Evolutionary conservation across 306 rosid species (phyloP), one percentile per base, ranked within the genome.

Genomic region (Dalbergia cochinchinensis): DNA sequence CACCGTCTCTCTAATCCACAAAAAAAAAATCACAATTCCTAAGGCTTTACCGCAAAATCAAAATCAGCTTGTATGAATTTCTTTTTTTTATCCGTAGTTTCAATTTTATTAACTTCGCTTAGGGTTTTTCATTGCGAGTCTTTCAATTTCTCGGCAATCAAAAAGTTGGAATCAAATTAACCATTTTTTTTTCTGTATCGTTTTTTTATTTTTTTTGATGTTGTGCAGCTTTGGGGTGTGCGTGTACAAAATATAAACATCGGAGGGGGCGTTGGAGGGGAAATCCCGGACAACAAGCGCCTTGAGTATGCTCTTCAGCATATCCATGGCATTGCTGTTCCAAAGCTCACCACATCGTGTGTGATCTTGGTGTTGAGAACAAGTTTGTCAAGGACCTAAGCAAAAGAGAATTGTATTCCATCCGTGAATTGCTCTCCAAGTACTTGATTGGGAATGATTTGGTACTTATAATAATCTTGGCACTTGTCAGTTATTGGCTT

Each of bases 211-310:
- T 51, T 7, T 10, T 10, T 44, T 0, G 6, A 8, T 79, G 65
- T 67, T 66, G 69, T 82, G 83, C 89, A 90, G 97, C 37, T 76
- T 77, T 73, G 69, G 3, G 88, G 91, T 41, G 78, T 86, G 39
- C 83, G 74, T 8, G 85, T 62, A 8, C 84, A 83, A 47, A 70
- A 83, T 71, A 84, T 92, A 45, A 87, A 78, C 77, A 86, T 92
- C 59, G 91, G 86, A 80, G 97, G 94, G 60, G 97, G 97, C 55
- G 74, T 90, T 64, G 89, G 87, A 64, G 91, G 91, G 61, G 97
- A 92, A 77, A 92, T 92, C 72, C 97, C 94, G 20, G 97, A 90
- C 77, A 67, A 80, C 62, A 90, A 92, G 85, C 78, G 89, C 58
- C 92, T 90, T 4, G 71, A 81, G 84, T 87, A 47, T 68, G 92